phyloP scores from a whole-genome alignment of 2,329 filamentous ascomycete species.

The Arthroderma sp. region DNA sequence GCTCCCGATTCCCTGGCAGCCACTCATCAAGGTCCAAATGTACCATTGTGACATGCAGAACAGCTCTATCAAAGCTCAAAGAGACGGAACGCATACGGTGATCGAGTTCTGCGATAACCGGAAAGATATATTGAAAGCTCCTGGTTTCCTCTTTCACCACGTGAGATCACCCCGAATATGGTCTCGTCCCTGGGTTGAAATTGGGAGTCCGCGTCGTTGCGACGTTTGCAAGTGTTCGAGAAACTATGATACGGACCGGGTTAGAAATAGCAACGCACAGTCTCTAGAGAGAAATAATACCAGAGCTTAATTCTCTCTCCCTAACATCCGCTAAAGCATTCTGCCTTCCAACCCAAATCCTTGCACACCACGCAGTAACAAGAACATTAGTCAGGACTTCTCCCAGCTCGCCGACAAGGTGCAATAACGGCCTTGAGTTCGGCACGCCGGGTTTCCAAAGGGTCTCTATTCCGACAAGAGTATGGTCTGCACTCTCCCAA shows the following conservation, averaged over 20 bases:
- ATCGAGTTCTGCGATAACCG: too few species aligned
- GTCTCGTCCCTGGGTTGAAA: not conserved
- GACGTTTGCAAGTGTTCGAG: conserved; percentile 5
- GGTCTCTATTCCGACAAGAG: conserved; percentile 9
- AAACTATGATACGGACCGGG: conserved; percentile 2
- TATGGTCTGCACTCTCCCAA: conserved; percentile 8
- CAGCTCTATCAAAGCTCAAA: too few species aligned
- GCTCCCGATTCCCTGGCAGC: too few species aligned
- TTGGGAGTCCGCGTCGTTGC: not conserved
- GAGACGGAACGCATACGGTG: too few species aligned
- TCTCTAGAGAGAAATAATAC: too few species aligned
- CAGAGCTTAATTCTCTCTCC: not conserved
- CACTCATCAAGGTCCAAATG: too few species aligned
- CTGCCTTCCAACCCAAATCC: conserved; percentile 9
- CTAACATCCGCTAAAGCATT: conserved; percentile 3
- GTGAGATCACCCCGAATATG: not conserved
- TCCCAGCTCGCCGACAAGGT: conserved; percentile 7
- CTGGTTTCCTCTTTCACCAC: too few species aligned
- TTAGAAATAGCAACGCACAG: too few species aligned
- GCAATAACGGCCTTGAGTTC: conserved; percentile 6
- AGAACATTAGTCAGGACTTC: conserved; percentile 10
- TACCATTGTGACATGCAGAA: too few species aligned
- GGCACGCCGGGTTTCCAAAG: conserved; percentile 1
- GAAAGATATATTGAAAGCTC: too few species aligned
- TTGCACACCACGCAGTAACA: conserved; percentile 12